phyloP scores from a whole-genome alignment of 2,329 filamentous ascomycete genomes.

The Furcasterigmium furcatum region DNA sequence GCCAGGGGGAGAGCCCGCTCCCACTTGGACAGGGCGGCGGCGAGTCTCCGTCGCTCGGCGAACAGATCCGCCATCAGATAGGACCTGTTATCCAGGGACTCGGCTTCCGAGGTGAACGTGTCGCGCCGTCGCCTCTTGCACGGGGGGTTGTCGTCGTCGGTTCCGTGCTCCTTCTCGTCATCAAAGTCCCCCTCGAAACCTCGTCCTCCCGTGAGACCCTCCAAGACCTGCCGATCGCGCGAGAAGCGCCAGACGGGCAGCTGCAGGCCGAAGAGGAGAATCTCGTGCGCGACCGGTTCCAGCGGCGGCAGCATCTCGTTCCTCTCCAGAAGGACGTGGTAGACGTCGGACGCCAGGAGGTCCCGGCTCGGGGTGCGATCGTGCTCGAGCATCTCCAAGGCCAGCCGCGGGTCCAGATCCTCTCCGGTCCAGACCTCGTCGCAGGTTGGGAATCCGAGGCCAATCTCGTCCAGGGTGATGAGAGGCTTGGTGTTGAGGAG shows the following conservation, averaged over 20 bases:
- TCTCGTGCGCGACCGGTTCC: background rate
- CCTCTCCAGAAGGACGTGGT: conserved; percentile 1
- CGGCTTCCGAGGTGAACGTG: background rate
- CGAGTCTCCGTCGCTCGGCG: background rate
- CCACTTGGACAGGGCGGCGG: background rate
- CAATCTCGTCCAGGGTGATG: background rate
- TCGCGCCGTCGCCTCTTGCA: background rate
- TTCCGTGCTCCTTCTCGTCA: background rate
- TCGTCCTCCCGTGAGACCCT: background rate
- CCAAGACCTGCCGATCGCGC: background rate
- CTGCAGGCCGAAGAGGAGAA: background rate
- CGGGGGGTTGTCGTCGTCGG: background rate
- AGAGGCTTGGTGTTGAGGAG: conserved; percentile 1
- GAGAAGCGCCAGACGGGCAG: conserved; percentile 1
- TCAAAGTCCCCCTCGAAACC: background rate
- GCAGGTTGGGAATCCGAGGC: conserved; percentile 1
- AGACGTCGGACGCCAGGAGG: background rate
- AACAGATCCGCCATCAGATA: background rate
- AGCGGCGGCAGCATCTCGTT: background rate
- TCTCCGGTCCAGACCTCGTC: background rate
- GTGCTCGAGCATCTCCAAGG: conserved; percentile 1
- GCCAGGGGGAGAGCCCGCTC: background rate
- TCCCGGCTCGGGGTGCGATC: background rate
- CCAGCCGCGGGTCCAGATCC: background rate
- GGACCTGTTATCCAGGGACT: background rate